These are phyloP conservation scores for Corynespora cassiicola DNA, from an alignment of 2,329 filamentous ascomycete genomes.

Conservation along the genomic window DNA sequence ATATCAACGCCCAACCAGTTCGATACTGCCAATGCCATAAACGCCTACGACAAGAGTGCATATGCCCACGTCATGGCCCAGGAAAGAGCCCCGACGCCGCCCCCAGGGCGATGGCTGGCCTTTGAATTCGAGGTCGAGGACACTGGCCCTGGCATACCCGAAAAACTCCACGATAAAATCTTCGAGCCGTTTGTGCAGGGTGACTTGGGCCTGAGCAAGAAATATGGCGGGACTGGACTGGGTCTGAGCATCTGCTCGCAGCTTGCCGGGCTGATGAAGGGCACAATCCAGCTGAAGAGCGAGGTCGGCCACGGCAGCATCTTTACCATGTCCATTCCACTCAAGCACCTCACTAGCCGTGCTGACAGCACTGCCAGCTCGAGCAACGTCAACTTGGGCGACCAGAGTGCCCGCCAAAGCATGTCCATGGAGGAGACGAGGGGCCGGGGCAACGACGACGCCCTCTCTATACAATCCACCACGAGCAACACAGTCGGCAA, in stretches of 20 bases:
- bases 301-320: constrained; percentile 76
- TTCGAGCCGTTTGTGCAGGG: constrained; percentile 96
- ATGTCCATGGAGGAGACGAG: constrained; percentile 32
- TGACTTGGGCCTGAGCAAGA: constrained; percentile 87
- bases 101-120: constrained; percentile 71
- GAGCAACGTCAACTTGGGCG: constrained; percentile 33
- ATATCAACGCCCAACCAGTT: constrained; percentile 32
- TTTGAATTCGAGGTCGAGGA: constrained; percentile 93
- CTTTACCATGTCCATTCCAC: constrained; percentile 82
- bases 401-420: constrained; percentile 31
- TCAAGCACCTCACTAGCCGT: constrained; percentile 76
- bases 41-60: constrained; percentile 46
- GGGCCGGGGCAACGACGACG: constrained; percentile 34
- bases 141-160: constrained; percentile 84
- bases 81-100: constrained; percentile 45
- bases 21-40: constrained; percentile 54
- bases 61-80: constrained; percentile 43
- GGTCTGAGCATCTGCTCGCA: constrained; percentile 91
- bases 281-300: constrained; percentile 74
- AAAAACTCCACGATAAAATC: constrained; percentile 78
- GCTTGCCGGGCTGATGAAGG: constrained; percentile 82
- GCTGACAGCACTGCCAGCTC: constrained; percentile 59
- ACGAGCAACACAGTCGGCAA: constrained; percentile 26
- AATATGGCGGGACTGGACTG: constrained; percentile 86
- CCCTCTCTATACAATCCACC: constrained; percentile 38